Percentiles rank a stretch among this genome's conserved stretches.
Evolutionary conservation across 345 rosid species (phyloP).

Genomic region (Tarenaya hassleriana): DNA sequence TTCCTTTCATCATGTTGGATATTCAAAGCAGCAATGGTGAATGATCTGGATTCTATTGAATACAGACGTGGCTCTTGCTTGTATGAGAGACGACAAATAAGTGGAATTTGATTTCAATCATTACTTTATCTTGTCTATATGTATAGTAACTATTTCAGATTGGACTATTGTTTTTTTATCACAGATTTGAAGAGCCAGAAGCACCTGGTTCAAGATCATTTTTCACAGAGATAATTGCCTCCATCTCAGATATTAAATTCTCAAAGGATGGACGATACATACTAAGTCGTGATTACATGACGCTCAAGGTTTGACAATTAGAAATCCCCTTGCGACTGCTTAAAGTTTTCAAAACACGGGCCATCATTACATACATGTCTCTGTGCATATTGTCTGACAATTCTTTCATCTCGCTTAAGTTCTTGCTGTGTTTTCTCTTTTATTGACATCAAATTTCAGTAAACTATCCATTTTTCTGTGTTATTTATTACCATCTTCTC

Average conservation of each 20-base stretch:
- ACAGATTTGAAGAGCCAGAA: constrained; percentile 95
- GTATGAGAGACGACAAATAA: not conserved
- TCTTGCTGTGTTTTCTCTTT: no score
- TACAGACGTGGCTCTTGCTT: constrained; percentile 2
- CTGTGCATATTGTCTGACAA: no score
- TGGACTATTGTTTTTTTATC: constrained; percentile 19
- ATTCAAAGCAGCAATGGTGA: not conserved
- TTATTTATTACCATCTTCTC: no score
- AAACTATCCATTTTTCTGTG: no score
- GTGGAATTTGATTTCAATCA: not conserved
- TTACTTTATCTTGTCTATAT: constrained; percentile 3
- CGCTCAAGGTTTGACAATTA: constrained; percentile 65
- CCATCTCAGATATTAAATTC: constrained; percentile 94
- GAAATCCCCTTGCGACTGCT: constrained; percentile 7
- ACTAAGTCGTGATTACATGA: constrained; percentile 99
- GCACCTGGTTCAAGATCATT: constrained; percentile 89
- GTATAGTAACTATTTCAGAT: constrained; percentile 10
- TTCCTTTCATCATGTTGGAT: not conserved
- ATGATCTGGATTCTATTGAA: not conserved
- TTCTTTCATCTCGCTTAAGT: no score
- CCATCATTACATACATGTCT: not conserved
- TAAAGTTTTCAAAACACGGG: constrained; percentile 11
- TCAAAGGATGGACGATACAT: constrained; percentile 82
- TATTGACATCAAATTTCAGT: no score
- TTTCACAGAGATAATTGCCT: constrained; percentile 99